Evolutionary conservation across 768 basidiomycete genomes (phyloP), one percentile per base, ranked within the genome.

Genomic region (Pholiota molesta): DNA sequence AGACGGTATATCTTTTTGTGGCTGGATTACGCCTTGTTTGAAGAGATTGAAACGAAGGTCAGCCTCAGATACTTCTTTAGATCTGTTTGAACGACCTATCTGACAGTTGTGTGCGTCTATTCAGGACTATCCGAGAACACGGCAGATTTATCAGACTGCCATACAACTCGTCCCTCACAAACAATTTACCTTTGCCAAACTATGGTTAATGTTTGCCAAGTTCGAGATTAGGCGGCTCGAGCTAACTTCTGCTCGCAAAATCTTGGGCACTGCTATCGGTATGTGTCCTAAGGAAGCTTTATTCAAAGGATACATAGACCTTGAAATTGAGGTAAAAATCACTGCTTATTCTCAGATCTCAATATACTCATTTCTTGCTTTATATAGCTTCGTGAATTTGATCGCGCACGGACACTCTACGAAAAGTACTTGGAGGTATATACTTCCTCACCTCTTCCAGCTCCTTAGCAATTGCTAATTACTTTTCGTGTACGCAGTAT

Each of bases 221-320:
- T 99, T 99, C 66, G 97, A 99, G 74, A 78, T 97, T 8, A 86
- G 97, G 49, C 85, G 86, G 56, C 79, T 96, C 35, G 89, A 97
- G 61, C 76, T 99, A 44, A 77, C 81, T 17, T 88, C 94, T 26
- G 97, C 96, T 3, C 84, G 97, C 47, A 98, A 94, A 73, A 84
- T 96, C 45, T 77, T 99, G 23, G 97, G 97, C 4, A 84, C 89
- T 0, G 91, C 89, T 3, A 93, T 99, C 62, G 97, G 97, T 5
- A 91, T 97, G 89, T 96, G 92, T 69, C 94, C 97, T 0, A 99
- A 99, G 71, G 95, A 97, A 71, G 87, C 89, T 31, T 77, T 99
- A 35, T 97, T 99, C 85, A 95, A 96, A 69, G 92, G 92, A 2
- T 99, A 99, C 72, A 95, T 98, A 63, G 92, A 97, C 66, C 80